These are phyloP conservation scores for Pueraria montana DNA, from an alignment of 306 rosid genomes.

Conservation along the genomic window DNA sequence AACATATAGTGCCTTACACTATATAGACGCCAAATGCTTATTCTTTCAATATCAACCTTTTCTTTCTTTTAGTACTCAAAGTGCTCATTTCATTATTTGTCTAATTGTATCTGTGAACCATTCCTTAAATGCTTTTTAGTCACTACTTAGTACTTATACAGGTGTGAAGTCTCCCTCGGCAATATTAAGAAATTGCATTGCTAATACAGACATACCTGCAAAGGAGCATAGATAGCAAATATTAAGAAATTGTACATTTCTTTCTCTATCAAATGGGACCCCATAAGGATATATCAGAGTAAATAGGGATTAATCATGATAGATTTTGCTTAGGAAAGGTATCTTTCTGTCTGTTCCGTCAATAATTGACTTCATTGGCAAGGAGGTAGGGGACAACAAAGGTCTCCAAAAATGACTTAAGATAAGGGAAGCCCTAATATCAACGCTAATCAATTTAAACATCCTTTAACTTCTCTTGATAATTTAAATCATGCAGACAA, in stretches of 20 bases:
- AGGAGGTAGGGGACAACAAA: conserved; percentile 30
- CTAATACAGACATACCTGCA: neutral
- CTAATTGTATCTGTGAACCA: neutral
- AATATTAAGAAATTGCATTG: conserved; percentile 10
- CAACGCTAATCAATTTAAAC: conserved; percentile 29
- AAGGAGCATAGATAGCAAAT: conserved; percentile 13
- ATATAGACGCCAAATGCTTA: neutral
- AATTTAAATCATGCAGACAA: conserved; percentile 34
- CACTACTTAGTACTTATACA: conserved; percentile 8
- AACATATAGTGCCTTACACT: neutral
- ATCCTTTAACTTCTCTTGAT: conserved; percentile 38
- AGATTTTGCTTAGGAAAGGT: conserved; percentile 40
- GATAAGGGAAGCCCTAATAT: conserved; percentile 39
- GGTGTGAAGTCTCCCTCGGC: neutral
- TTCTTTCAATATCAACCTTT: conserved; percentile 1
- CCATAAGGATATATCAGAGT: conserved; percentile 25
- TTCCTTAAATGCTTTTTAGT: conserved; percentile 7
- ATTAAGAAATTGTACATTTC: neutral
- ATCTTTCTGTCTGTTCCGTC: conserved; percentile 42
- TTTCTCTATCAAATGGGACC: conserved; percentile 41
- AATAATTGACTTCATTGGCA: conserved; percentile 51
- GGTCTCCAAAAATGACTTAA: conserved; percentile 18
- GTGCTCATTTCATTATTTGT: neutral
- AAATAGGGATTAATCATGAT: conserved; percentile 14
- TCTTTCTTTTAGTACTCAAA: neutral